phyloP scores from a whole-genome alignment of 176 grass and related monocot species.

The Cenchrus purpureus region DNA sequence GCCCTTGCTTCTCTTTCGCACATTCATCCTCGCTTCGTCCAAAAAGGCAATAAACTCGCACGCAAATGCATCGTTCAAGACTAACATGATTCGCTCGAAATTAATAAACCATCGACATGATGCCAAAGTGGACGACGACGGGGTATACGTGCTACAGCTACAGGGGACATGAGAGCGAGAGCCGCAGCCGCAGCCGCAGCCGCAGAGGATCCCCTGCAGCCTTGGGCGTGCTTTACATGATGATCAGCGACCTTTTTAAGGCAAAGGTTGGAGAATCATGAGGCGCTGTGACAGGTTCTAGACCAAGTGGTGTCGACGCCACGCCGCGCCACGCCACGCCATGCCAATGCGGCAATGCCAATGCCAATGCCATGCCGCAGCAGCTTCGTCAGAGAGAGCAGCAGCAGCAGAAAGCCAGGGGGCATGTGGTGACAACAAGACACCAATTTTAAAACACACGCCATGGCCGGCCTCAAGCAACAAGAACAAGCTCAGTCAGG shows the following conservation, averaged over 20 bases:
- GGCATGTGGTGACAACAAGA: slow-evolving; percentile 39
- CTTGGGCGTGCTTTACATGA: slow-evolving; percentile 25
- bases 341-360: too few relatives aligned
- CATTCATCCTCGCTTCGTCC: background rate
- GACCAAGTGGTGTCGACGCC: slow-evolving; percentile 45
- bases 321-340: slow-evolving; percentile 38
- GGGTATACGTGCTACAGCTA: slow-evolving; percentile 2
- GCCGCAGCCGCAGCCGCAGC: background rate
- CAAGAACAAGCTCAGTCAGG: background rate
- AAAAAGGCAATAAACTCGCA: background rate
- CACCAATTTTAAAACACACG: slow-evolving; percentile 4
- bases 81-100: background rate
- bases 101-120: background rate
- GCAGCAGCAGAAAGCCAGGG: background rate
- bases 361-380: too few relatives aligned
- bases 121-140: background rate
- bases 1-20: background rate
- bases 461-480: slow-evolving; percentile 18
- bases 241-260: slow-evolving; percentile 39
- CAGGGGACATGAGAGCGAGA: background rate
- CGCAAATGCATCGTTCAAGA: background rate
- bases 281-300: slow-evolving; percentile 56
- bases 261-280: background rate
- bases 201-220: slow-evolving; percentile 40
- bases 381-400: background rate